These are phyloP conservation scores for Populus pruinosa DNA, from an alignment of 345 rosid genomes.

Conservation along the genomic window DNA sequence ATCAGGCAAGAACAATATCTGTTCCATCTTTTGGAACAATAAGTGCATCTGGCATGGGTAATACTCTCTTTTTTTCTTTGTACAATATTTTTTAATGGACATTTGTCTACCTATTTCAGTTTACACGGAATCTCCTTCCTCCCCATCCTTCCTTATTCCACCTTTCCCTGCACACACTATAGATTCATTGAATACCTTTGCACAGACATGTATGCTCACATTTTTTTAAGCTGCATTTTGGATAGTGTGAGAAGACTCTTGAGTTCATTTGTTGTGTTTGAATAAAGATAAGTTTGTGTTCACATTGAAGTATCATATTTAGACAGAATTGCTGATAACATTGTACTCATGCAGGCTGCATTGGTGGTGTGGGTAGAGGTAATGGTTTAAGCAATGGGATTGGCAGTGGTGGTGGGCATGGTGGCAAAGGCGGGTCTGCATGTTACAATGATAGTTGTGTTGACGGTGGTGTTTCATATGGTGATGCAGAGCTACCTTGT, in stretches of 20 bases:
- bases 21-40: slow-evolving; percentile 74
- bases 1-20: slow-evolving; percentile 76
- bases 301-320: slow-evolving; percentile 14
- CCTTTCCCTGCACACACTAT: neutral
- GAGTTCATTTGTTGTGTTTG: slow-evolving; percentile 12
- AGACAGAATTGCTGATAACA: slow-evolving; percentile 1
- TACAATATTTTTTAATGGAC: neutral
- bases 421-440: slow-evolving; percentile 86
- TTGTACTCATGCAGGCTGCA: slow-evolving; percentile 66
- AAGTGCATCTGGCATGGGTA: slow-evolving; percentile 86
- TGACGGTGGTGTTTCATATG: slow-evolving; percentile 84
- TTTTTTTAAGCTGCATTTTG: neutral
- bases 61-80: slow-evolving; percentile 14
- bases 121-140: neutral
- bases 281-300: slow-evolving; percentile 2
- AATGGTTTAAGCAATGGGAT: slow-evolving; percentile 57
- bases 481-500: slow-evolving; percentile 81
- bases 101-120: neutral
- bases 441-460: slow-evolving; percentile 60
- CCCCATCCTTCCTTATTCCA: neutral
- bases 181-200: neutral
- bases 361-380: slow-evolving; percentile 89
- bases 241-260: neutral
- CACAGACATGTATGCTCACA: neutral
- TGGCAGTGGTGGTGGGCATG: slow-evolving; percentile 98